Conservation (phyloP, 768 basidiomycete species). For the Boletus barrowsii region DNA sequence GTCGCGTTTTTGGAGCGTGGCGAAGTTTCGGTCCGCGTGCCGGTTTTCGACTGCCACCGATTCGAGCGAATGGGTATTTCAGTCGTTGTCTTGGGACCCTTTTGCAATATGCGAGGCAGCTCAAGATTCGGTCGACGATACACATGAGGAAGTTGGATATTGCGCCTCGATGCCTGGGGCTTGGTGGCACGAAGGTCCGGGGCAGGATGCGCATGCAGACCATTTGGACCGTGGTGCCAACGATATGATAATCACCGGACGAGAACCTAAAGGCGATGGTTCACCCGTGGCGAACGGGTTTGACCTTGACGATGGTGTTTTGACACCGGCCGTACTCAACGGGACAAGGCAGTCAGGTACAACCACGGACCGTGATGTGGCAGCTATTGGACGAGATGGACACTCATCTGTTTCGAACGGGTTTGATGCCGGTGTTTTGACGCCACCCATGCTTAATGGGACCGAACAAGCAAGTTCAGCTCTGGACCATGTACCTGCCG, state of each 20-base stretch:
- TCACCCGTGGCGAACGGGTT: background rate
- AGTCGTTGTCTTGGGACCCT: background rate
- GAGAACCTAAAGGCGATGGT: background rate
- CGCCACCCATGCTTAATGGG: background rate
- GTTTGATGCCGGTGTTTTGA: background rate
- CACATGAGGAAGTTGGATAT: background rate
- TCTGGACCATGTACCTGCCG: background rate
- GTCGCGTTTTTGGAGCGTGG: background rate
- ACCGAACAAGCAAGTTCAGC: background rate
- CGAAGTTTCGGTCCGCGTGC: background rate
- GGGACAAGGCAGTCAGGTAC: background rate
- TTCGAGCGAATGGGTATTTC: background rate
- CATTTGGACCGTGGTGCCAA: background rate
- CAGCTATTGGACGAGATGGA: background rate
- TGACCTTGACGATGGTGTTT: background rate
- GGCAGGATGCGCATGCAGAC: background rate
- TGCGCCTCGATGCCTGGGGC: constrained; percentile 1
- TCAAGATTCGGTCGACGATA: background rate
- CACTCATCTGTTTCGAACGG: background rate
- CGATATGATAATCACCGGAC: background rate
- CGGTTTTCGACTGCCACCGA: background rate
- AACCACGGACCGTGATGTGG: background rate
- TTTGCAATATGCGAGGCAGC: background rate
- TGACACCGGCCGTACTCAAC: background rate
- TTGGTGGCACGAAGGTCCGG: background rate